Conservation (phyloP, 208 protist genomes). For the Acanthamoeba royreba region DNA sequence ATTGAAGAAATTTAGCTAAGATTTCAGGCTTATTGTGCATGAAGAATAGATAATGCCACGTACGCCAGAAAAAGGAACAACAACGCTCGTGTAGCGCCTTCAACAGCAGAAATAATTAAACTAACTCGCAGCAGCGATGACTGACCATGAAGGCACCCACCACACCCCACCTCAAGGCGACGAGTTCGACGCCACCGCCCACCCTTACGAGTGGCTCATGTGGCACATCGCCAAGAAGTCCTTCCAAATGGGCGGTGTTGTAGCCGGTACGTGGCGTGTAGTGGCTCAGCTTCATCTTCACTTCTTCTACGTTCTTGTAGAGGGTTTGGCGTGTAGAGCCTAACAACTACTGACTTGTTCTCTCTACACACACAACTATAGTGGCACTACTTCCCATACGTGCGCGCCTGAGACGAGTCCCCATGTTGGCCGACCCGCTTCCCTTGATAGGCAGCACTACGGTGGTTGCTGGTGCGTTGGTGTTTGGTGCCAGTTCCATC, state of each 20-base stretch:
- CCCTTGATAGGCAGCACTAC: not conserved
- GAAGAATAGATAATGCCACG: no score
- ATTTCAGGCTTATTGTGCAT: no score
- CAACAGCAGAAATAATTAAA: no score
- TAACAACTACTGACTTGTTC: not conserved
- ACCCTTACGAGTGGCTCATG: not conserved
- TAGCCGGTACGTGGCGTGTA: not conserved
- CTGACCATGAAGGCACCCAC: no score
- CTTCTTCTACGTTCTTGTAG: not conserved
- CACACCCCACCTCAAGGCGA: no score
- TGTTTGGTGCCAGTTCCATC: not conserved
- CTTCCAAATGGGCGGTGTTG: not conserved
- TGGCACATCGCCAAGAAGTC: not conserved
- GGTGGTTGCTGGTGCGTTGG: not conserved
- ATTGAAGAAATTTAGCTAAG: no score
- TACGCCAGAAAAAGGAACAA: no score
- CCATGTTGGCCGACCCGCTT: not conserved
- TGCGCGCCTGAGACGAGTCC: not conserved
- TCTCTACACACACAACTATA: not conserved
- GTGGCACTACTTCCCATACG: not conserved
- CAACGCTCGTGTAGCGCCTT: no score
- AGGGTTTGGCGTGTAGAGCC: not conserved
- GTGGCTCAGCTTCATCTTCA: not conserved
- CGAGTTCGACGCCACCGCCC: not conserved
- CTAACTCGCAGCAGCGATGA: no score